Base-by-base conservation (phyloP, 768 basidiomycete genomes). In the Tricholoma flavovirens region DNA sequence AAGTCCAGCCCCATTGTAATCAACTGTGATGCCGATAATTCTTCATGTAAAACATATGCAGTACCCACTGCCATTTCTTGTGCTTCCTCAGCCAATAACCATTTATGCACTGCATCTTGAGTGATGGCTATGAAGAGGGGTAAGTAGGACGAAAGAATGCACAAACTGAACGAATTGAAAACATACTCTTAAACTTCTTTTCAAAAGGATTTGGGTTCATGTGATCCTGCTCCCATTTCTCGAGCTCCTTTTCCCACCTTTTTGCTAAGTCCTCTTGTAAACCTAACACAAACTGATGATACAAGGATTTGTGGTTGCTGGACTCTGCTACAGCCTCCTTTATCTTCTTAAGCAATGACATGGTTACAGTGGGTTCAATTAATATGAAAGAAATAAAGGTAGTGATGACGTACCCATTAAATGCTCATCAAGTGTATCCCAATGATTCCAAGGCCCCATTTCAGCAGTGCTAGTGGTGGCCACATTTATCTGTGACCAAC, bases 1-100 rank as follows among this genome's bases (percentile, higher is more conserved):
- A 58, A 48, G 36, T 58, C 57, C 15, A 58, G 45, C 12, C 57
- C 57, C 33, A 58, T 58, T 5, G 53, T 54, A 35, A 58, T 54
- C 30, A 58, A 40, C 45, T 32, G 46, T 21, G 32, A n/a, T 5
- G 57, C 57, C 14, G 38, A 55, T 46, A 55, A 32, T 19, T 24
- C 54, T 15, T 55, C 42, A 38, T 55, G 54, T 3, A 55, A 26
- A 11, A 55, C 29, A 46, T 46, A 55, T n/a, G 42, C 32, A n/a
- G 42, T 21, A 46, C 58, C 55, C 14, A 30, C 36, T 22, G 50
- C 32, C 24, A 24, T 54, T 19, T 61, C 54, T 22, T 21, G 48
- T 14, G 50, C 55, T 12, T 61, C 58, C 32, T 61, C 53, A 30
- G 46, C 48, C 0, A 52, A 46, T 19, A 61, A 46, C 32, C 49